Base-by-base conservation (phyloP, 106 monocot species). In the Apostasia shenzhenica region DNA sequence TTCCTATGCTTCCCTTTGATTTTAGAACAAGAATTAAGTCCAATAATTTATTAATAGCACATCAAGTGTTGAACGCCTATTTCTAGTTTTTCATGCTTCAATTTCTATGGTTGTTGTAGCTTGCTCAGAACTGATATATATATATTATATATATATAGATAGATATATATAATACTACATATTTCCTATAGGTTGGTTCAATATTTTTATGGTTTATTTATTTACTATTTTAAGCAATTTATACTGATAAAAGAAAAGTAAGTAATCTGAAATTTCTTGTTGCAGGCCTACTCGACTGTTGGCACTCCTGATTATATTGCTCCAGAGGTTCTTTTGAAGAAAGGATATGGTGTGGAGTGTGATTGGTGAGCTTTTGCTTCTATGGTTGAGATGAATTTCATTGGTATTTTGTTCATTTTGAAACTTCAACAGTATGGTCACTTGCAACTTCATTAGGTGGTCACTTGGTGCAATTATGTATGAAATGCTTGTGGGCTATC, bases 211-310 rank as follows among this genome's bases (percentile, higher is more conserved):
- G 26, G 26, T 26, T 26, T 26, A 26, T 26, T 26, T 26, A 26
- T 26, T 26, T 26, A 26, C 26, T 26, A 26, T 26, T 26, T 26
- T 26, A 26, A 26, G 26, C 26, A 26, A 26, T 26, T 26, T 26
- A 26, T 26, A 26, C 26, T 26, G 26, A 26, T 26, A 26, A 26
- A 26, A 26, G 26, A 26, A 26, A 26, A 26, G 26, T 26, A 26
- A 26, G 26, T 26, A 26, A 26, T 26, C 26, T 26, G 26, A 26
- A 26, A 37, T 49, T 48, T 66, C 48, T 66, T 3, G 26, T 13
- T 76, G 42, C 80, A 84, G 84, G 80, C 80, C 65, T 84, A 70
- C 56, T 84, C 84, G 51, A 84, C 84, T 55, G 84, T 84, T 59
- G 84, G 84, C 45, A 84, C 84, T 3, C 84, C 84, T 37, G 84